Evolutionary conservation across 2,329 filamentous ascomycete genomes (phyloP).

Genomic region (Alternaria gaisen): DNA sequence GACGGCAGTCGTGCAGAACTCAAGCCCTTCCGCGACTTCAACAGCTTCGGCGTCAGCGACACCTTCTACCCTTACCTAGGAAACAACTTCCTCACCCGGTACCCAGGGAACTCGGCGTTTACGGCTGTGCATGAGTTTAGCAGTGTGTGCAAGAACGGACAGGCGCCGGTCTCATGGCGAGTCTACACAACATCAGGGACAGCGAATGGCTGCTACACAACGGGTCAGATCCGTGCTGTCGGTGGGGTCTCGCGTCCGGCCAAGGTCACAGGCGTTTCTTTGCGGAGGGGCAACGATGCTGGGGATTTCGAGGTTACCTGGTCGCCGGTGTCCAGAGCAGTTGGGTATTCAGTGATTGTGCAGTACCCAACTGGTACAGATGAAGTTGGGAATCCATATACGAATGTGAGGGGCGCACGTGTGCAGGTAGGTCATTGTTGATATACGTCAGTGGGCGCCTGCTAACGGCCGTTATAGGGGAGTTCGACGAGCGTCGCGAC

Average conservation of each 20-base stretch:
- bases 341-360: conserved; percentile 20
- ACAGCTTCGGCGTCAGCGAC: conserved; percentile 15
- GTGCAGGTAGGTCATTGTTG: conserved; percentile 7
- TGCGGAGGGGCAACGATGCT: conserved; percentile 9
- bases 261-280: conserved; percentile 5
- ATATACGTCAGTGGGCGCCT: background rate
- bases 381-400: conserved; percentile 12
- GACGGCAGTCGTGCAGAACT: conserved; percentile 10
- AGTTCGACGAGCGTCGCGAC: conserved; percentile 2
- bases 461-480: background rate
- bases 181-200: conserved; percentile 10
- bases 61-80: conserved; percentile 13
- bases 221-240: conserved; percentile 2
- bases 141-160: conserved; percentile 13
- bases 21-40: conserved; percentile 6
- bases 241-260: conserved; percentile 1
- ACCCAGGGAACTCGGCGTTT: conserved; percentile 14
- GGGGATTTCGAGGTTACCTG: conserved; percentile 15
- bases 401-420: conserved; percentile 15
- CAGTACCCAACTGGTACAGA: conserved; percentile 17
- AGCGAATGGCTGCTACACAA: background rate
- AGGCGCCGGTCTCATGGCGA: conserved; percentile 17
- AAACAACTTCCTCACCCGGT: conserved; percentile 15
- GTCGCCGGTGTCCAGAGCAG: conserved; percentile 8
- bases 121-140: conserved; percentile 19